Evolutionary conservation across 805 yeast genomes (phyloP).

Genomic region (Henningerozyma blattae): DNA sequence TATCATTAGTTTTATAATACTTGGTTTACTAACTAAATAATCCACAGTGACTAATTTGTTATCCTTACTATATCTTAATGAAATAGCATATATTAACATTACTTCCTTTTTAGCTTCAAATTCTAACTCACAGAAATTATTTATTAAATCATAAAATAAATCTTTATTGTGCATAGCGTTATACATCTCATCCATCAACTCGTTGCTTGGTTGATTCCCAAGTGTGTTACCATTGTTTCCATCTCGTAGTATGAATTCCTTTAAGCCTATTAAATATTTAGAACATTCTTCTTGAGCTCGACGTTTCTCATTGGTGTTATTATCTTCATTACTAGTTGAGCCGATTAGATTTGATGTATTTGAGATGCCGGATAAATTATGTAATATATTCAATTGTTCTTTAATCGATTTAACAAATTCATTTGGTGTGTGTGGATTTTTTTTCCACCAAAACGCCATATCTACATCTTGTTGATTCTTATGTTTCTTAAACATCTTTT

Average conservation of each 20-base stretch:
- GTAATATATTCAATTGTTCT: constrained; percentile 61
- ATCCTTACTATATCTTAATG: constrained; percentile 69
- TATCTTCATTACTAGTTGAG: background rate
- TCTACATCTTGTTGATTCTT: constrained; percentile 21
- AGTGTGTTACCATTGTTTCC: no score
- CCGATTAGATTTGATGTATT: background rate
- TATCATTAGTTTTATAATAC: constrained; percentile 48
- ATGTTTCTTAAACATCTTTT: constrained; percentile 18
- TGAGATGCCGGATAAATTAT: constrained; percentile 18
- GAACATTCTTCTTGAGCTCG: constrained; percentile 63
- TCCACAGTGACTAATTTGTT: constrained; percentile 79
- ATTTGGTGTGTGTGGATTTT: constrained; percentile 81
- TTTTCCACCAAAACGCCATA: constrained; percentile 85
- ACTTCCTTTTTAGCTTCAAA: constrained; percentile 88
- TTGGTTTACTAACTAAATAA: constrained; percentile 57
- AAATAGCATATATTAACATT: constrained; percentile 53
- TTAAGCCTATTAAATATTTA: constrained; percentile 51
- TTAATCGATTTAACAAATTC: constrained; percentile 68
- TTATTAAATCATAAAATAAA: constrained; percentile 47
- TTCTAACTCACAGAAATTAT: constrained; percentile 54
- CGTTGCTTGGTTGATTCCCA: constrained; percentile 47
- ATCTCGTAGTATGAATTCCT: constrained; percentile 50
- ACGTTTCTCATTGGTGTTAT: constrained; percentile 20
- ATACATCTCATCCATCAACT: constrained; percentile 62
- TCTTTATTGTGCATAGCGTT: constrained; percentile 70